A percentile compares a stretch with the other conserved stretches of the same genome.
Conservation (phyloP, 2,329 filamentous ascomycete species). For the Phyllosticta paracitricarpa region DNA sequence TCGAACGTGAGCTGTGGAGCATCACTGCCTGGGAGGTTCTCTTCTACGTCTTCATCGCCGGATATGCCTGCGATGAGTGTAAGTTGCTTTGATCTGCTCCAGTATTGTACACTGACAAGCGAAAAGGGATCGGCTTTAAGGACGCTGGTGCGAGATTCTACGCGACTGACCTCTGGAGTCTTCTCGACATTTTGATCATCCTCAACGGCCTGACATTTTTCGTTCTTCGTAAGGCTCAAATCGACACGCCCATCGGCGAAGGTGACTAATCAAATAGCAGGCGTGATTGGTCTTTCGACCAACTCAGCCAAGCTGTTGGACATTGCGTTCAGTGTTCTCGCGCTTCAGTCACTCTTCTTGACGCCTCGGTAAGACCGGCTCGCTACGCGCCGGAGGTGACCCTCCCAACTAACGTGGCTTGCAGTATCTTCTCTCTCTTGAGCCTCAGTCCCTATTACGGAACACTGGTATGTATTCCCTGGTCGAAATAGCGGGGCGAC, state of each 20-base stretch:
- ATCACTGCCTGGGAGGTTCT: slow-evolving; percentile 61
- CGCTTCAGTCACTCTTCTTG: slow-evolving; percentile 80
- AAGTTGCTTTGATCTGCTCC: not conserved
- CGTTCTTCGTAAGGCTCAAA: slow-evolving; percentile 46
- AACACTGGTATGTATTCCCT: slow-evolving; percentile 45
- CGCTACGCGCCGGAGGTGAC: slow-evolving; percentile 11
- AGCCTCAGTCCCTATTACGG: slow-evolving; percentile 87
- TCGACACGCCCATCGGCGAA: not conserved
- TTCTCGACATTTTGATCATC: slow-evolving; percentile 58
- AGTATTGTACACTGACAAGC: slow-evolving; percentile 16
- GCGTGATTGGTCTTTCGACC: slow-evolving; percentile 55
- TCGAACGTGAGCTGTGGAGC: slow-evolving; percentile 56
- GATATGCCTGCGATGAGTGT: slow-evolving; percentile 75
- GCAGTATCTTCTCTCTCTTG: slow-evolving; percentile 72
- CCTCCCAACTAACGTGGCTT: slow-evolving; percentile 3
- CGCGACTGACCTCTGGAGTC: slow-evolving; percentile 64
- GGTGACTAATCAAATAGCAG: slow-evolving; percentile 29
- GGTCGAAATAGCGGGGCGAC: not conserved
- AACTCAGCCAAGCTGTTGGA: slow-evolving; percentile 57
- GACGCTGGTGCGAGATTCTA: slow-evolving; percentile 5
- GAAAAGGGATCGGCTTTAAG: slow-evolving; percentile 20
- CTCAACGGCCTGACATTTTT: slow-evolving; percentile 62
- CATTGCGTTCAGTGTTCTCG: slow-evolving; percentile 77
- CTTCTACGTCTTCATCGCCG: slow-evolving; percentile 76
- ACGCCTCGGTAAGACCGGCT: slow-evolving; percentile 50